phyloP scores from a whole-genome alignment of 2,329 filamentous ascomycete genomes.

The Eutypella sp. region DNA sequence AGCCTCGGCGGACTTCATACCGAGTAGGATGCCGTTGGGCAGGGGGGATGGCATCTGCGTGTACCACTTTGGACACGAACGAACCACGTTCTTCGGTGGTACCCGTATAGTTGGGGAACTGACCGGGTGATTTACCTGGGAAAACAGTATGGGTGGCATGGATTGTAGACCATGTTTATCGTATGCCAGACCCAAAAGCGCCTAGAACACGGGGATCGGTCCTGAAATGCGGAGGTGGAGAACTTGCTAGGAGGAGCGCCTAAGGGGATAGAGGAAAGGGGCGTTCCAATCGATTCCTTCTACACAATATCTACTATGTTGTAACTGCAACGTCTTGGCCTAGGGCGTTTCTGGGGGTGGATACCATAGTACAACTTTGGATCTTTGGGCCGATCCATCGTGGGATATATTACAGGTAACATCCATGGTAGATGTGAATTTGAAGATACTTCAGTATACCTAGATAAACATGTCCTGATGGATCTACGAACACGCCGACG shows the following conservation, averaged over 20 bases:
- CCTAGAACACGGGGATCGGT: neutral
- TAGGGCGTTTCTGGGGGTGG: too few relatives aligned
- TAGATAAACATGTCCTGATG: too few relatives aligned
- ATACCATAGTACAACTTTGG: too few relatives aligned
- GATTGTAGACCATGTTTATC: too few relatives aligned
- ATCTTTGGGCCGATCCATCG: too few relatives aligned
- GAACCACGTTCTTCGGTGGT: neutral
- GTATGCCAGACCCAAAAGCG: neutral
- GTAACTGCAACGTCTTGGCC: too few relatives aligned
- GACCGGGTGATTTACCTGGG: neutral
- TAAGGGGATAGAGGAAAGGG: too few relatives aligned
- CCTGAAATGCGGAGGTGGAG: constrained; percentile 1
- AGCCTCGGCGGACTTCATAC: neutral
- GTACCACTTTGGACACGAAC: neutral
- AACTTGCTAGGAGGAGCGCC: neutral
- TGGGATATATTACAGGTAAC: too few relatives aligned
- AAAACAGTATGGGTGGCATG: neutral
- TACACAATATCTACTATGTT: neutral
- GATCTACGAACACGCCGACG: too few relatives aligned
- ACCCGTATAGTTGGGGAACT: neutral
- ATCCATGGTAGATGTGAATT: too few relatives aligned
- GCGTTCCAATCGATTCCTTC: neutral
- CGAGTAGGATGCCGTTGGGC: neutral
- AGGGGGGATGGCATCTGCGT: neutral
- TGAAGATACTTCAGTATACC: too few relatives aligned